Base-by-base conservation (phyloP, 2,329 filamentous ascomycete genomes). In the Fragosphaeria purpurea region DNA sequence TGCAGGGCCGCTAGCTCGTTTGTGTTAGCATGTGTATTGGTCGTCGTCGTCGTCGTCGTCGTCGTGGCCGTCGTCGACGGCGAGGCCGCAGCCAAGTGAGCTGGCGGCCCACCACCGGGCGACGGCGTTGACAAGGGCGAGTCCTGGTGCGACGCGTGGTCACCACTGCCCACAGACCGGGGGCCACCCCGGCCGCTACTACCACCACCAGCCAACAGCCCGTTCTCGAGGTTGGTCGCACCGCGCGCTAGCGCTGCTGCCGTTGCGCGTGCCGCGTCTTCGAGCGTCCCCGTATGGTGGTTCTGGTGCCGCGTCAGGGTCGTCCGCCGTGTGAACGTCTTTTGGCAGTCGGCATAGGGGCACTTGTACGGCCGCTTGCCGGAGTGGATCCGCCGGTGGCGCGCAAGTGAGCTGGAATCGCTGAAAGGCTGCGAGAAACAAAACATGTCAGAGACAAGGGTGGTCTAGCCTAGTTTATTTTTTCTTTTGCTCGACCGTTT, bases 331-430 rank as follows among this genome's bases (percentile, higher is more conserved):
- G 93, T 98, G 63, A 98, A 98, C 0, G 91, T 97, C 77, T 97
- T 97, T 64, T 97, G 90, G 67, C 93, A 98, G 66, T 96, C 90
- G 53, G 89, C 90, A 61, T 93, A 97, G 1, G 90, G 90, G 69
- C 93, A 98, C 67, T 95, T 95, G 74, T 97, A 98, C 1, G 93
- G 93, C 46, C 93, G 79, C 69, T 93, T 95, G 53, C 93, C 93
- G 4, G 88, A 94, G 65, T 98, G 93, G 54, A 96, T 97, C 57
- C 93, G 82, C 53, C 93, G 83, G 69, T 98, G 93, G 50, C 93
- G 80, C 11, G 93, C 93, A 30, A 98, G 74, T 13, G 91, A 97
- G 62, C 88, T 95, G 44, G 88, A 95, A 65, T 98, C 93, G 63
- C 90, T 95, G 63, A 98, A 98, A 9, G 88, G 88, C 90, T 95